Conservation (phyloP, 75 land plant genomes). For the Selaginella moellendorffii region DNA sequence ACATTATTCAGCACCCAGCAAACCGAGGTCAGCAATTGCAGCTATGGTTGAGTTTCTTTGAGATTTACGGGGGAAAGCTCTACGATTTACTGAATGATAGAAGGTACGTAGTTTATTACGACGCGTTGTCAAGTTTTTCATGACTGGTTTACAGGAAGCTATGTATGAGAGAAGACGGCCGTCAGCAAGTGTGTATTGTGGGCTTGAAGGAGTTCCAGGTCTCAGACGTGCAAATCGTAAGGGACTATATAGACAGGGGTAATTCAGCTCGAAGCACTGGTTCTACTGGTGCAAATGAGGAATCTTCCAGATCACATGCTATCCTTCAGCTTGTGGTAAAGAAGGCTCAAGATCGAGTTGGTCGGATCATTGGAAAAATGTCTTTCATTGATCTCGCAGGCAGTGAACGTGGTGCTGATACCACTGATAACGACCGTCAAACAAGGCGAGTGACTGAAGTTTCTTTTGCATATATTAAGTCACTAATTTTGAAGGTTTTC, state of each 20-base stretch:
- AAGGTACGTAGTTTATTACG: no score
- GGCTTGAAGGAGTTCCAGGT: slow-evolving; percentile 94
- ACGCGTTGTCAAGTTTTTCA: no score
- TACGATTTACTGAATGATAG: slow-evolving; percentile 95
- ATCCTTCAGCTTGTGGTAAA: slow-evolving; percentile 84
- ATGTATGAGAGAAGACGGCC: slow-evolving; percentile 66
- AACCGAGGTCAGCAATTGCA: slow-evolving; percentile 61
- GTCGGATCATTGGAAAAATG: slow-evolving; percentile 68
- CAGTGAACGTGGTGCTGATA: slow-evolving; percentile 99
- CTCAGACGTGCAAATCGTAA: slow-evolving; percentile 80
- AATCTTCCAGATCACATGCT: slow-evolving; percentile 98
- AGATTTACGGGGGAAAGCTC: slow-evolving; percentile 96
- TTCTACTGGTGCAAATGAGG: slow-evolving; percentile 98
- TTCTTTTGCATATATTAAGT: no score
- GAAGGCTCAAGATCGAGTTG: slow-evolving; percentile 48
- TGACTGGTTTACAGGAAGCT: slow-evolving; percentile 33
- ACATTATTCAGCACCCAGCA: slow-evolving; percentile 55
- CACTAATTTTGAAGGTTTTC: no score
- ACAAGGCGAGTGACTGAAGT: slow-evolving; percentile 67
- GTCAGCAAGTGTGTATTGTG: slow-evolving; percentile 99
- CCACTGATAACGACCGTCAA: slow-evolving; percentile 98
- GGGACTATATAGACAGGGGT: slow-evolving; percentile 90
- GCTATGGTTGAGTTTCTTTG: slow-evolving; percentile 95
- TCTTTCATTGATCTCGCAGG: slow-evolving; percentile 99
- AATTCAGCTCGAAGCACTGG: slow-evolving; percentile 91